Evolutionary conservation across 108 stramenopile species (phyloP), one percentile per base, ranked within the genome.

Genomic region (Poteriospumella lacustris): DNA sequence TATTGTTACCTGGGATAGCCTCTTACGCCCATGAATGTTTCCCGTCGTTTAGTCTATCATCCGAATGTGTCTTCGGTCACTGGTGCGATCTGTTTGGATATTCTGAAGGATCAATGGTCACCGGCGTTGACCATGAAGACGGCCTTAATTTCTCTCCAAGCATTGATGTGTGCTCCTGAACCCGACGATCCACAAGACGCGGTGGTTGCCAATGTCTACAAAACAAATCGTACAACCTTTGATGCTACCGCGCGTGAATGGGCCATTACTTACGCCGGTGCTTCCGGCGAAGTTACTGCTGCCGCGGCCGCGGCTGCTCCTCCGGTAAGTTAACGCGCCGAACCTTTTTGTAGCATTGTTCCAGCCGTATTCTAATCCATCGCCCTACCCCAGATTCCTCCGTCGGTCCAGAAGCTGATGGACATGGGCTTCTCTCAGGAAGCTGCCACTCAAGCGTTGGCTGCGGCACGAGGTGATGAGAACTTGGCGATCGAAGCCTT

Each of bases 51-150:
- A 67, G 91, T 98, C 44, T 97, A 94, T 94, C 97, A 97, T 82
- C 96, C 96, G 0, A 97, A 97, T 82, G 91, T 97, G 72, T 88
- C 86, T 0, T 93, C 92, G 2, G 92, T 93, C 80, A 96, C 96
- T 38, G 96, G 96, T 12, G 96, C 94, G 0, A 97, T 95, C 84
- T 97, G 94, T 73, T 80, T 97, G 86, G 96, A 97, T 77, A 97
- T 97, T 78, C 83, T 97, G 69, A 97, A 97, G 85, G 94, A 95
- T 79, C 91, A 93, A 75, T 97, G 96, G 96, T 91, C 92, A 26
- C 96, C 96, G 26, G 96, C 96, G 2, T 78, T 97, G 64, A 97
- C 96, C 33, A 96, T 97, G 67, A 98, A 95, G 77, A 98, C 94
- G 0, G 93, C 94, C 39, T 80, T 98, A 40, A 78, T 95, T 31